phyloP scores from a whole-genome alignment of 768 basidiomycete species.

The Leucosporidium yakuticum region DNA sequence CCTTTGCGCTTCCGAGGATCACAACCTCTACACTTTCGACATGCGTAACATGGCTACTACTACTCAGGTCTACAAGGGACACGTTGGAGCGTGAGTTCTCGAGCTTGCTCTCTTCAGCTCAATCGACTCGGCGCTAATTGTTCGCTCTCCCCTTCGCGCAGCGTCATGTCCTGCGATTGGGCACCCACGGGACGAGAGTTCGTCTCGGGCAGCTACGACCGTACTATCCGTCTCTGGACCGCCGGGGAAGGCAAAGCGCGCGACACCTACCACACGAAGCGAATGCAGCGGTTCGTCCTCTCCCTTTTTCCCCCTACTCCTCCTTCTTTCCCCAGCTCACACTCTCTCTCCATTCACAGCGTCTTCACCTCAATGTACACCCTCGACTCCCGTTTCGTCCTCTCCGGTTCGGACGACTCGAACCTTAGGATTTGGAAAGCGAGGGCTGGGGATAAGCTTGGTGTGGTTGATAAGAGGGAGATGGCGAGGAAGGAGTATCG shows the following conservation, averaged over 20 bases:
- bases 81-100: constrained; percentile 54
- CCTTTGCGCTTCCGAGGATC: constrained; percentile 94
- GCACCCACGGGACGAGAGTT: constrained; percentile 92
- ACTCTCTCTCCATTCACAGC: constrained; percentile 45
- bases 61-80: constrained; percentile 91
- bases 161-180: constrained; percentile 97
- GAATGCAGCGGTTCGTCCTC: constrained; percentile 79
- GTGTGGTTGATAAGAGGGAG: constrained; percentile 82
- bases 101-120: neutral
- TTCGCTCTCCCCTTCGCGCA: constrained; percentile 44
- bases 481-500: constrained; percentile 89
- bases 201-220: constrained; percentile 93
- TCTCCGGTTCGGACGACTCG: constrained; percentile 40
- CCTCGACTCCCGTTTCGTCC: constrained; percentile 62
- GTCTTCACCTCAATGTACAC: constrained; percentile 85
- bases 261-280: constrained; percentile 95
- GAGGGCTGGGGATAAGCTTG: constrained; percentile 83
- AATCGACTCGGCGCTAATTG: neutral
- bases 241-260: constrained; percentile 71
- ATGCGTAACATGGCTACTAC: constrained; percentile 74
- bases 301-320: neutral
- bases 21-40: constrained; percentile 97
- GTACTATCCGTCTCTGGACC: constrained; percentile 88
- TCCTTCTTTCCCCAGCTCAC: neutral
- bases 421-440: constrained; percentile 47